These are phyloP conservation scores for Nakazawaea peltata DNA, from an alignment of 805 yeast species.

Conservation along the genomic window DNA sequence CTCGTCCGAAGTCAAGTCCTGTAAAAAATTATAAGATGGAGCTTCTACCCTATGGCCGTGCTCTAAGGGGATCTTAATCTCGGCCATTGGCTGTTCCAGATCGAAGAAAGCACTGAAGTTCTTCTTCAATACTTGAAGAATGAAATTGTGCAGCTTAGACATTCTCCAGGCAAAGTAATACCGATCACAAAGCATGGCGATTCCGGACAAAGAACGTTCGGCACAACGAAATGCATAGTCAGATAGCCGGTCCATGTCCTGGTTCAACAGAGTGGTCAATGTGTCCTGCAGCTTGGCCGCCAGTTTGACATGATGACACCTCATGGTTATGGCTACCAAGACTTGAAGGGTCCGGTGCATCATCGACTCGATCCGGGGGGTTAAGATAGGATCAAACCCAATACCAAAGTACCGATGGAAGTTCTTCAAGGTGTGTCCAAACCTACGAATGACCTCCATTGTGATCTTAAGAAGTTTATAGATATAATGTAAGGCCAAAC, in stretches of 20 bases:
- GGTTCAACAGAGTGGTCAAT: constrained; percentile 1
- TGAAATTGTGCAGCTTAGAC: constrained; percentile 43
- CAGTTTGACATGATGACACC: no score
- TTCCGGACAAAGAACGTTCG: no score
- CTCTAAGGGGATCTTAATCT: not conserved
- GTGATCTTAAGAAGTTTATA: constrained; percentile 24
- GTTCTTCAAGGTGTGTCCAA: constrained; percentile 25
- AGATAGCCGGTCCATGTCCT: no score
- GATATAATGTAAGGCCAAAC: constrained; percentile 29
- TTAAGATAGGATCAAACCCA: constrained; percentile 30
- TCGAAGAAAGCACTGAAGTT: not conserved
- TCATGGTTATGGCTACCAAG: no score
- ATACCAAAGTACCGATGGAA: constrained; percentile 20
- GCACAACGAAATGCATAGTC: no score
- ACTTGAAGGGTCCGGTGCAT: constrained; percentile 32
- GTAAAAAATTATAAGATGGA: constrained; percentile 11
- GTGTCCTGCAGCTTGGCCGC: not conserved
- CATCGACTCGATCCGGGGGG: constrained; percentile 26
- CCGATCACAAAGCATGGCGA: constrained; percentile 39
- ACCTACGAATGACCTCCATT: constrained; percentile 27
- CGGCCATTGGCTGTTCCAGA: not conserved
- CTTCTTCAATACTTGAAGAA: constrained; percentile 27
- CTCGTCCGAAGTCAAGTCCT: constrained; percentile 11
- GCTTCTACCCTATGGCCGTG: not conserved
- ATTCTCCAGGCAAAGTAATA: constrained; percentile 67